Base-by-base conservation (phyloP, 2,329 filamentous ascomycete species). In the Hawksworthiomyces lignivorus region DNA sequence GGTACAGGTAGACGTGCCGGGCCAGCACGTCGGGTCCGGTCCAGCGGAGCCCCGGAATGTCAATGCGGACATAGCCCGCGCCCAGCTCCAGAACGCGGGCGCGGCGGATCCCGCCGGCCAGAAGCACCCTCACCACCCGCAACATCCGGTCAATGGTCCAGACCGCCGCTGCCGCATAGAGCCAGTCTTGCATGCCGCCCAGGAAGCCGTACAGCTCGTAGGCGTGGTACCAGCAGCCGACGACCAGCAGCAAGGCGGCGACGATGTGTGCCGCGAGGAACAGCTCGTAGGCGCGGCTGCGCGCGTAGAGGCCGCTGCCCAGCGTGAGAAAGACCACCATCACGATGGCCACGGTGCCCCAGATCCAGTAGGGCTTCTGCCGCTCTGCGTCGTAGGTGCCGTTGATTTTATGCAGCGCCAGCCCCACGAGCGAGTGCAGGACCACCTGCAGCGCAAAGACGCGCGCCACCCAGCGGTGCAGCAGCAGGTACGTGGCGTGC, bases 381-480 rank as follows among this genome's bases (percentile, higher is more conserved):
- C 14, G 12, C 9, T 50, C 52, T 9, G 33, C n/a, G 2, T 45
- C 34, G 18, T 58, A 57, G 3, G 39, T 47, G 17, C 36, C 40
- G 38, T 66, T 61, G 1, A 51, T 50, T 5, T 57, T 48, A 46
- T 64, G 62, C 0, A 60, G 47, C 4, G 56, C 48, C 0, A 72
- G 56, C 27, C 58, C 62, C 14, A 69, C 51, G n/a, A 67, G 53
- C 1, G 62, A 65, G 53, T 77, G 73, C 0, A 75, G 34, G 8
- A 64, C 52, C 1, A 63, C 67, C 35, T 77, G 62, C 0, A 73
- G 33, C 1, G 62, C 62, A 20, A 59, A 63, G 7, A 75, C 56
- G 18, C 61, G 54, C 1, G 69, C 70, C 2, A 70, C 54, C 68
- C 68, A 73, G 10, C 69, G 60, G 46, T 76, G 71, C 0, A 73